Evolutionary conservation across 257 asterid genomes (phyloP).

Genomic region (Fraxinus americana): DNA sequence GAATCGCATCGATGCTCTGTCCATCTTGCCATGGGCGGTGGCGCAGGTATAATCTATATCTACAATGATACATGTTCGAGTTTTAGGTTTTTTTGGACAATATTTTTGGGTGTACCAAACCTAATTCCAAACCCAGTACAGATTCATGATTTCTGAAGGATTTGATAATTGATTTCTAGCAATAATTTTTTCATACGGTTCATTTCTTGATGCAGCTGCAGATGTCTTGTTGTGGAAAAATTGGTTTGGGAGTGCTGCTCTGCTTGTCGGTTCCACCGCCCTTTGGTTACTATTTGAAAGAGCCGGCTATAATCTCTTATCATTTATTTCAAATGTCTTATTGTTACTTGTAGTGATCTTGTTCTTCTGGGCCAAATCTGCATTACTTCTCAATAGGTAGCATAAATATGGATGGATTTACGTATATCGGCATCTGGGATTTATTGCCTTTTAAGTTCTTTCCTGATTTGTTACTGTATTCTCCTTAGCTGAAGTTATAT

Average conservation of each 20-base stretch:
- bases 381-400: slow-evolving; percentile 89
- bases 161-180: slow-evolving; percentile 5
- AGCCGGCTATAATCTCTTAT: slow-evolving; percentile 77
- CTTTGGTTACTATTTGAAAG: slow-evolving; percentile 85
- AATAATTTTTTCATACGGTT: neutral
- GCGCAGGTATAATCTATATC: slow-evolving; percentile 50
- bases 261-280: slow-evolving; percentile 69
- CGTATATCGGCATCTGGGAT: neutral
- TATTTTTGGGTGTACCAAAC: neutral
- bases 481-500: neutral
- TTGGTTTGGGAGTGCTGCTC: slow-evolving; percentile 48
- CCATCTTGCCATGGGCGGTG: slow-evolving; percentile 69
- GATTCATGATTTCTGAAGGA: slow-evolving; percentile 3
- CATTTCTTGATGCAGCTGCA: slow-evolving; percentile 60
- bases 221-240: slow-evolving; percentile 83
- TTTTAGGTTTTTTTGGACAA: neutral
- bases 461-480: neutral
- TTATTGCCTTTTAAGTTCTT: neutral
- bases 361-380: slow-evolving; percentile 94
- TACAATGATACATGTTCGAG: slow-evolving; percentile 12
- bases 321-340: slow-evolving; percentile 76
- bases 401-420: slow-evolving; percentile 10
- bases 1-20: slow-evolving; percentile 52
- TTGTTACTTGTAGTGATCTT: slow-evolving; percentile 76
- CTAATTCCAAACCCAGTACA: slow-evolving; percentile 8